These are phyloP conservation scores for Alternaria consortialis DNA, from an alignment of 2,329 filamentous ascomycete genomes.

Conservation along the genomic window DNA sequence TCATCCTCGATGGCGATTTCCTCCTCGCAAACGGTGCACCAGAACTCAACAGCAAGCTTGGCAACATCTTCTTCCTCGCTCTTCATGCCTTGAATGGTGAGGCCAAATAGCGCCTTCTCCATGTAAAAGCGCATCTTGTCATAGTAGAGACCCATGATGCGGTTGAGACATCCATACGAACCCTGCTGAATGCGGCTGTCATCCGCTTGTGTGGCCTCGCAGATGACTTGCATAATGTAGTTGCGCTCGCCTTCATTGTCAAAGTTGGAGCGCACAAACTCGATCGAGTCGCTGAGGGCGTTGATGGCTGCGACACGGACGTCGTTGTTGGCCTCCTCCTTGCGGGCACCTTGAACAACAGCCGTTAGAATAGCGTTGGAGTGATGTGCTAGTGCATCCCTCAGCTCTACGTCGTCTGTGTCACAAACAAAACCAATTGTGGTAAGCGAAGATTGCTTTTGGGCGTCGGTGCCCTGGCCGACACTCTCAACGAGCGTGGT, in stretches of 20 bases:
- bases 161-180: constrained; percentile 95
- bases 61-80: constrained; percentile 96
- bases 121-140: constrained; percentile 99
- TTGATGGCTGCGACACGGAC: constrained; percentile 93
- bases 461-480: constrained; percentile 81
- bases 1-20: constrained; percentile 98
- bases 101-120: constrained; percentile 98
- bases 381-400: constrained; percentile 81
- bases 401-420: constrained; percentile 86
- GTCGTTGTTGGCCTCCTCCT: constrained; percentile 91
- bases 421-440: constrained; percentile 99
- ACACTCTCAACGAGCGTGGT: constrained; percentile 89
- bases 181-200: constrained; percentile 94
- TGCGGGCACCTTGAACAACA: constrained; percentile 95
- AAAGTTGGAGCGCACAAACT: constrained; percentile 98
- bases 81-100: constrained; percentile 99
- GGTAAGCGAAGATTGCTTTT: constrained; percentile 93
- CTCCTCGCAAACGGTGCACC: constrained; percentile 99
- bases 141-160: constrained; percentile 98
- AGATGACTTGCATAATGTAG: constrained; percentile 99
- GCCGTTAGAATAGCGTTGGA: constrained; percentile 98
- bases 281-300: constrained; percentile 92
- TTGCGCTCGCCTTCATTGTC: constrained; percentile 99
- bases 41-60: constrained; percentile 98
- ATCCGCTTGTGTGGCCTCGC: constrained; percentile 94